Conservation (phyloP, 495 filamentous ascomycete species). For the Gamarada debralockiae region DNA sequence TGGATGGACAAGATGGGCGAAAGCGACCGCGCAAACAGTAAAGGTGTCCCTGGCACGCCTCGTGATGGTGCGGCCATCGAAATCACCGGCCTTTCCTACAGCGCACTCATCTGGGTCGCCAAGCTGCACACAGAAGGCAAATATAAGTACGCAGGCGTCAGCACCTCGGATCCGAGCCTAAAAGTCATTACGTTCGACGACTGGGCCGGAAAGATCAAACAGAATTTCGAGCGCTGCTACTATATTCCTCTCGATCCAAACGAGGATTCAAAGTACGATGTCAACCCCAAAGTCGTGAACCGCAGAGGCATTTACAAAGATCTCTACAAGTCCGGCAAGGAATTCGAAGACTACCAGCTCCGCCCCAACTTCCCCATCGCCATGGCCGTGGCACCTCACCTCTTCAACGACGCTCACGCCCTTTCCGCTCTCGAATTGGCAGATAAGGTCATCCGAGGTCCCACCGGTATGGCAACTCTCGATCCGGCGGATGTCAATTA, state of each 20-base stretch:
- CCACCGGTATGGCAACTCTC: constrained; percentile 92
- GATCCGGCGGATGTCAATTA: constrained; percentile 92
- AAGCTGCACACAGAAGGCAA: constrained; percentile 58
- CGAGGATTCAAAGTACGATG: constrained; percentile 71
- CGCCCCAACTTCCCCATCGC: constrained; percentile 92
- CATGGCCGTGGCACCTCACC: constrained; percentile 87
- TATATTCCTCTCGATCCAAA: constrained; percentile 67
- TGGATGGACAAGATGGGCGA: constrained; percentile 99
- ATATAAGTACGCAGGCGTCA: constrained; percentile 71
- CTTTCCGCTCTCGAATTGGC: constrained; percentile 72
- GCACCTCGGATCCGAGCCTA: constrained; percentile 29
- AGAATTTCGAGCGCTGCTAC: constrained; percentile 87
- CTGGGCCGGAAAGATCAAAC: constrained; percentile 80
- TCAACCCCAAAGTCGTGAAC: constrained; percentile 76
- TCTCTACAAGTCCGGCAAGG: constrained; percentile 84
- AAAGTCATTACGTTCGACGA: constrained; percentile 65
- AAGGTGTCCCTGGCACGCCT: constrained; percentile 93
- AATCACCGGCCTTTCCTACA: constrained; percentile 90
- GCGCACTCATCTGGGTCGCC: constrained; percentile 76
- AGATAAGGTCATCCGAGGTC: constrained; percentile 75
- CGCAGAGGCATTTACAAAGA: constrained; percentile 98
- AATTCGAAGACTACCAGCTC: constrained; percentile 96
- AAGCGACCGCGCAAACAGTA: constrained; percentile 81
- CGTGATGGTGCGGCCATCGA: constrained; percentile 94
- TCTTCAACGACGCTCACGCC: constrained; percentile 77